Conservation (phyloP, 2,329 filamentous ascomycete species). For the Fusarium begoniae region DNA sequence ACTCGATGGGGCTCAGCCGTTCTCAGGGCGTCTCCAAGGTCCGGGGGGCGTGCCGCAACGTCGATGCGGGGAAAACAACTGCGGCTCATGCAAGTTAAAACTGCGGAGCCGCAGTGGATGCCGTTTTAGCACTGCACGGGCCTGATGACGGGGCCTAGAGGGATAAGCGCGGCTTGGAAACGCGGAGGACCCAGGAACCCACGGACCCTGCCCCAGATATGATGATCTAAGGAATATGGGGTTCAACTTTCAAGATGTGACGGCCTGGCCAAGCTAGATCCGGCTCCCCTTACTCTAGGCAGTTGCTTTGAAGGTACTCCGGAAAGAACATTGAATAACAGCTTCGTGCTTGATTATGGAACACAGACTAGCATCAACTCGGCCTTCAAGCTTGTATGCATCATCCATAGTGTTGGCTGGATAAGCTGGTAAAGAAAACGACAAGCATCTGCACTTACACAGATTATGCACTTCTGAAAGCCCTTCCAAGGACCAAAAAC, state of each 20-base stretch:
- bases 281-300: conserved; percentile 1
- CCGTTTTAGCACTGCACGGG: conserved; percentile 25
- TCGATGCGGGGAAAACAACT: conserved; percentile 43
- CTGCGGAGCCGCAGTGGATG: conserved; percentile 45
- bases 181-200: conserved; percentile 39
- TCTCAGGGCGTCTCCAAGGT: conserved; percentile 25
- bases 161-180: conserved; percentile 37
- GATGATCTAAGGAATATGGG: conserved; percentile 13
- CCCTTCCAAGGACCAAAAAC: neutral
- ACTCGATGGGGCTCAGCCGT: neutral
- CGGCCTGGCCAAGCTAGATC: conserved; percentile 17
- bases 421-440: conserved; percentile 26
- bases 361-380: neutral
- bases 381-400: conserved; percentile 4
- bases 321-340: neutral
- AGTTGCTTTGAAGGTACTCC: neutral
- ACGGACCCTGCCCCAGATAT: conserved; percentile 36
- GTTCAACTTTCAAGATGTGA: conserved; percentile 17
- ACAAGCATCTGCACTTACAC: conserved; percentile 17
- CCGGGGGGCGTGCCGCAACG: conserved; percentile 23
- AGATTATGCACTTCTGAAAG: neutral
- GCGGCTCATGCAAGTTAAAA: conserved; percentile 46
- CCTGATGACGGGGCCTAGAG: conserved; percentile 25
- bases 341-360: neutral
- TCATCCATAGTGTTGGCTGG: neutral